These are phyloP conservation scores for Yamadazyma atmosphaerica DNA, from an alignment of 1,139 yeast species.

Conservation along the genomic window DNA sequence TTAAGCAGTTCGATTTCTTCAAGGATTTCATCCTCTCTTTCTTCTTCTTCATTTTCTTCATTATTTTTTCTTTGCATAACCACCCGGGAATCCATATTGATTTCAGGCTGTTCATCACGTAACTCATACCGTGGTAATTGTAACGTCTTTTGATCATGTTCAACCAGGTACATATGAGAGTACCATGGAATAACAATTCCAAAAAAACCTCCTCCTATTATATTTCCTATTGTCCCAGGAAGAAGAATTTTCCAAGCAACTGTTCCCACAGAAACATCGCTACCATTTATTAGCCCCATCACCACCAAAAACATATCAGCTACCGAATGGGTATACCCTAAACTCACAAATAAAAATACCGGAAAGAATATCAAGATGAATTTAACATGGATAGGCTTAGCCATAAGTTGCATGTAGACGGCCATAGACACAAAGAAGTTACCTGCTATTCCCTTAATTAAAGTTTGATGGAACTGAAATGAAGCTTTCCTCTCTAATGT, in stretches of 20 bases:
- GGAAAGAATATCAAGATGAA: constrained; percentile 65
- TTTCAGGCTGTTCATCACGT: constrained; percentile 77
- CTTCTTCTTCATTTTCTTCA: constrained; percentile 12
- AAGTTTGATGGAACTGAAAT: constrained; percentile 54
- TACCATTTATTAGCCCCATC: constrained; percentile 66
- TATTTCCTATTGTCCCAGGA: constrained; percentile 70
- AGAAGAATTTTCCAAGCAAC: constrained; percentile 70
- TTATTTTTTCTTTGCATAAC: constrained; percentile 42
- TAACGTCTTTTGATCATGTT: constrained; percentile 58
- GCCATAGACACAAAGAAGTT: constrained; percentile 76
- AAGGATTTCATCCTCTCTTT: constrained; percentile 1
- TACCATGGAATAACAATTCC: constrained; percentile 66
- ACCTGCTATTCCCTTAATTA: constrained; percentile 69
- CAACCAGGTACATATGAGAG: constrained; percentile 68
- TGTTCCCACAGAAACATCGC: constrained; percentile 59
- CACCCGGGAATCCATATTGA: constrained; percentile 74
- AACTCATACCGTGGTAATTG: constrained; percentile 67
- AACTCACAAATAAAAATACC: constrained; percentile 67
- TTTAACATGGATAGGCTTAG: constrained; percentile 79
- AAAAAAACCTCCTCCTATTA: constrained; percentile 68
- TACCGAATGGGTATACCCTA: constrained; percentile 77
- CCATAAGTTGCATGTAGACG: constrained; percentile 72
- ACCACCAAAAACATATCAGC: constrained; percentile 76
- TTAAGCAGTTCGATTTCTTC: constrained; percentile 6
- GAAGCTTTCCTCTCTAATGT: constrained; percentile 49